These are phyloP conservation scores for Alternaria triticimaculans DNA, from an alignment of 2,329 filamentous ascomycete species.

Conservation along the genomic window DNA sequence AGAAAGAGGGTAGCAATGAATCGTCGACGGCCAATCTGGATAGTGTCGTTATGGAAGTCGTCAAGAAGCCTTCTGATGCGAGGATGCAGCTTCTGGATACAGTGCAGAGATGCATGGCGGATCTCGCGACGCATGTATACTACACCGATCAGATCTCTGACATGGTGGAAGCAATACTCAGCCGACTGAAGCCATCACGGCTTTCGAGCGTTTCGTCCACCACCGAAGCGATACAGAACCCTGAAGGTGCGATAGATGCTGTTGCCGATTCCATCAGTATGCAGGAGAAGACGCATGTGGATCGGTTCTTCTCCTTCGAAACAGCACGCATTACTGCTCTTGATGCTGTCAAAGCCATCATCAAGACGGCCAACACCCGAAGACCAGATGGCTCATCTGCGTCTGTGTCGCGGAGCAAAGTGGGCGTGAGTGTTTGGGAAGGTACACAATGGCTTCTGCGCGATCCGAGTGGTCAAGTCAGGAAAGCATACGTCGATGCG, in stretches of 20 bases:
- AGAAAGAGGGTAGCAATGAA: slow-evolving; percentile 26
- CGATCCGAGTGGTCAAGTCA: slow-evolving; percentile 77
- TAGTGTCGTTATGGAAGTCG: slow-evolving; percentile 49
- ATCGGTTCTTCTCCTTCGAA: slow-evolving; percentile 68
- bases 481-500: slow-evolving; percentile 84
- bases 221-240: slow-evolving; percentile 59
- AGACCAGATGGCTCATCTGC: slow-evolving; percentile 51
- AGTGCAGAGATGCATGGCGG: slow-evolving; percentile 84
- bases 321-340: slow-evolving; percentile 71
- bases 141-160: slow-evolving; percentile 96
- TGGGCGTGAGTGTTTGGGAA: slow-evolving; percentile 88
- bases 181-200: slow-evolving; percentile 73
- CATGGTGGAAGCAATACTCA: slow-evolving; percentile 84
- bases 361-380: slow-evolving; percentile 74
- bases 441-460: slow-evolving; percentile 93
- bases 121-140: slow-evolving; percentile 92
- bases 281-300: slow-evolving; percentile 59
- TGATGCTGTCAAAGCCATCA: slow-evolving; percentile 79
- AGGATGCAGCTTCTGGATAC: slow-evolving; percentile 71
- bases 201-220: slow-evolving; percentile 53
- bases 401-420: slow-evolving; percentile 73
- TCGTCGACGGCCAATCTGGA: slow-evolving; percentile 26
- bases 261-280: slow-evolving; percentile 57
- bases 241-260: slow-evolving; percentile 56
- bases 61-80: slow-evolving; percentile 57